Conservation (phyloP, 441 rosid species). For the Codiaeum variegatum region DNA sequence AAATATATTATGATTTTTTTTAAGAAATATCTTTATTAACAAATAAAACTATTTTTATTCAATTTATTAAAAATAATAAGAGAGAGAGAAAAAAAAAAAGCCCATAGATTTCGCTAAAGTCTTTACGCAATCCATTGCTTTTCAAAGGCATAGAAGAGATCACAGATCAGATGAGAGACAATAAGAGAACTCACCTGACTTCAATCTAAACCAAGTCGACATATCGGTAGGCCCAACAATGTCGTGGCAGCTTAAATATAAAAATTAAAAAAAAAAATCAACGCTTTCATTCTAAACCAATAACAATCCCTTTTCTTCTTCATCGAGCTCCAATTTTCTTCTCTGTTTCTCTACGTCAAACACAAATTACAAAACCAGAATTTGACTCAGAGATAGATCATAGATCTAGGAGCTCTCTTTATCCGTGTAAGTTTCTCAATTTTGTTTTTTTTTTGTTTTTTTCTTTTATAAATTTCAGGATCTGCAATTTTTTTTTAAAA, state of each 20-base stretch:
- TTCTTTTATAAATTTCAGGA: no score
- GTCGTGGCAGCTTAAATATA: neutral
- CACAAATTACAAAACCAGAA: neutral
- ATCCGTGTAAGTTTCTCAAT: constrained; percentile 1
- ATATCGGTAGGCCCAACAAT: neutral
- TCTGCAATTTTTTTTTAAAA: neutral
- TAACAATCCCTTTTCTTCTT: neutral
- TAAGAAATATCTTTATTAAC: no score
- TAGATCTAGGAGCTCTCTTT: constrained; percentile 1
- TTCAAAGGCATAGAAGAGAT: neutral
- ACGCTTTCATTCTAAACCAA: neutral
- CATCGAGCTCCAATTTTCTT: neutral
- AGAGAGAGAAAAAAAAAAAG: neutral
- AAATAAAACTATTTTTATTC: no score
- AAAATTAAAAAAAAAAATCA: neutral
- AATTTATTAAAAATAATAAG: neutral
- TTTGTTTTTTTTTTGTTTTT: neutral
- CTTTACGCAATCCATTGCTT: neutral
- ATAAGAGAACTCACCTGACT: neutral
- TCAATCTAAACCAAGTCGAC: neutral
- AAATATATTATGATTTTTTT: no score
- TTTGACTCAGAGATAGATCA: constrained; percentile 11
- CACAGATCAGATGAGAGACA: no score
- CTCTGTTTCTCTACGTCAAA: neutral
- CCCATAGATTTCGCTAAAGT: neutral